These are phyloP conservation scores for Aspergillus bertholletiae DNA, from an alignment of 495 filamentous ascomycete genomes.

Conservation along the genomic window DNA sequence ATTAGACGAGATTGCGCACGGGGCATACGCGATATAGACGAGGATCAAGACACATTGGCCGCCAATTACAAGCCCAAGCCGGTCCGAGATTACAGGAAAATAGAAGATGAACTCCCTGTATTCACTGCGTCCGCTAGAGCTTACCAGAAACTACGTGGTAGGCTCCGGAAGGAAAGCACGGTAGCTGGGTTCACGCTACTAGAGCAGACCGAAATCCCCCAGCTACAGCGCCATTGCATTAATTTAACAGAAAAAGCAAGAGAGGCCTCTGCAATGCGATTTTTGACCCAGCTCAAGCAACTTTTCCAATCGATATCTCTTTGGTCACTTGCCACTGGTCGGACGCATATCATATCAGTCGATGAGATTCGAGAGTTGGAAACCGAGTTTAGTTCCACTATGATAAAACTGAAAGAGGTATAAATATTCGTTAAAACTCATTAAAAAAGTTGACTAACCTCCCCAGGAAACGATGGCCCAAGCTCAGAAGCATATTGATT, in stretches of 20 bases:
- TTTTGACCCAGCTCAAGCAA: conserved; percentile 47
- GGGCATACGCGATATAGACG: conserved; percentile 52
- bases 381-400: conserved; percentile 39
- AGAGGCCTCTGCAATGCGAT: conserved; percentile 34
- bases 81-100: conserved; percentile 51
- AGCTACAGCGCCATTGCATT: conserved; percentile 53
- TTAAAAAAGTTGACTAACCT: not conserved
- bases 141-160: conserved; percentile 57
- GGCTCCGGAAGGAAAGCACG: conserved; percentile 43
- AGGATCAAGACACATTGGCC: conserved; percentile 48
- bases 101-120: conserved; percentile 51
- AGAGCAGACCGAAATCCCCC: conserved; percentile 55
- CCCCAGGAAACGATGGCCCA: not conserved
- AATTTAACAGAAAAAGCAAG: conserved; percentile 48
- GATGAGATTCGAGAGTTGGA: conserved; percentile 36
- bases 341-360: conserved; percentile 21
- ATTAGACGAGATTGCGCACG: conserved; percentile 56
- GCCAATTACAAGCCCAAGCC: too few relatives aligned
- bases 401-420: conserved; percentile 43
- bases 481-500: not conserved
- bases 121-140: conserved; percentile 59
- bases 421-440: conserved; percentile 5
- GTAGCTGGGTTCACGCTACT: conserved; percentile 43
- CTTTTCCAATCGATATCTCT: conserved; percentile 50
- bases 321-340: conserved; percentile 42